Base-by-base conservation (phyloP, 2,329 filamentous ascomycete species). In the Alternaria ethzedia region DNA sequence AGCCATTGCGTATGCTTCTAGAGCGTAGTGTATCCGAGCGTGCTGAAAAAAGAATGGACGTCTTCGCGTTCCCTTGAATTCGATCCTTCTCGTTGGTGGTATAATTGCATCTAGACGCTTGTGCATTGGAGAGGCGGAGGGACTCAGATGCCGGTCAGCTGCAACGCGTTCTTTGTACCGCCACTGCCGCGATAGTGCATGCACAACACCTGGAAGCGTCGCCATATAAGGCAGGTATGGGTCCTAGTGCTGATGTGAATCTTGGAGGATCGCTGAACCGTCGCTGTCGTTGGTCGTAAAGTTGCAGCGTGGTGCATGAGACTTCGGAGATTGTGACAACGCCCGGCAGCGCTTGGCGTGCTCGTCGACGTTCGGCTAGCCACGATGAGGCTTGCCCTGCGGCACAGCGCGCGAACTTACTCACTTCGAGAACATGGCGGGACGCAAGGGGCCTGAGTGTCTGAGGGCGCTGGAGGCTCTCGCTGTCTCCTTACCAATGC, bases 391-490 rank as follows among this genome's bases (percentile, higher is more conserved):
- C 50, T 44, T 44, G 23, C 44, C 51, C 41, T 47, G 56, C 49
- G 43, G 60, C 56, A 54, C 50, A 51, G 36, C 57, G 43, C 20
- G 26, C 49, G 50, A 63, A 59, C 60, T 20, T 50, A 51, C 41
- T 50, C 25, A 25, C 41, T 54, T 55, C 9, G 44, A 47, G 56
- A 49, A 21, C 13, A 50, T 59, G 44, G 20, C 26, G 8, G 56
- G 15, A 28, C 32, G 20, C 20, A 55, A 55, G 50, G 56, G 56
- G 44, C 44, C 28, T 28, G 12, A 11, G 55, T 17, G 43, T 32
- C 23, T 47, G n/a, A 36, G 50, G 15, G 44, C 12, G 21, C 23
- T 23, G 30, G 30, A 45, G 20, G 32, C 13, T 32, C 12, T 26
- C 21, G 8, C 20, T 10, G n/a, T 49, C 36, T 30, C 21, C 30